A percentile compares a stretch with the other conserved stretches of the same genome.
phyloP scores from a whole-genome alignment of 179 eudicot genomes.

The Nepenthes alata region DNA sequence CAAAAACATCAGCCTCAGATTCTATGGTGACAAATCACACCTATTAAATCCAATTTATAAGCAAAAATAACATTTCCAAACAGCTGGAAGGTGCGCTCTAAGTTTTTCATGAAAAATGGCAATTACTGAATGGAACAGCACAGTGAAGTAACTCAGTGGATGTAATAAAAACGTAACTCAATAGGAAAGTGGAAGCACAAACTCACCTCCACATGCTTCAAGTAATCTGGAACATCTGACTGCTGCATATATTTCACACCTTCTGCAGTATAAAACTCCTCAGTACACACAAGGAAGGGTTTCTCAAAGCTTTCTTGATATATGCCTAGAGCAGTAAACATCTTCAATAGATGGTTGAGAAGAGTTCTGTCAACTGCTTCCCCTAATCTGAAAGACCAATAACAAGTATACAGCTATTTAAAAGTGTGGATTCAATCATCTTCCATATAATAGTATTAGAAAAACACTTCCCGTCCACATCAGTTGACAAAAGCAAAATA shows the following conservation, averaged over 20 bases:
- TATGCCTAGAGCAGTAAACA: constrained; percentile 89
- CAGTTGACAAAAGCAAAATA: too few species aligned
- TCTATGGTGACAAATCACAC: background rate
- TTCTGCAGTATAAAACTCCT: constrained; percentile 94
- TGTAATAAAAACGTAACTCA: constrained; percentile 1
- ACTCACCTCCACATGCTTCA: constrained; percentile 92
- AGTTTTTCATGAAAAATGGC: background rate
- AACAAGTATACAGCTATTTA: background rate
- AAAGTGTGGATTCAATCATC: too few species aligned
- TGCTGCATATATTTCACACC: constrained; percentile 92
- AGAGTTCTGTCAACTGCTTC: constrained; percentile 97
- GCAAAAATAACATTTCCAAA: background rate
- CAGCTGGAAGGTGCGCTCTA: too few species aligned
- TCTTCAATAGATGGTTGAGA: constrained; percentile 94
- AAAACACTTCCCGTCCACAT: too few species aligned
- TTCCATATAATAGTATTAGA: too few species aligned
- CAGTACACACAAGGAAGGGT: constrained; percentile 77
- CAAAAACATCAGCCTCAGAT: constrained; percentile 13
- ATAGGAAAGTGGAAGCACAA: constrained; percentile 2
- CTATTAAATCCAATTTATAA: background rate
- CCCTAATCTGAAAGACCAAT: constrained; percentile 54
- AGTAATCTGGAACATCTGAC: constrained; percentile 90
- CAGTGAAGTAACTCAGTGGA: background rate
- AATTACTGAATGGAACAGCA: background rate
- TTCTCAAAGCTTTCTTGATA: constrained; percentile 90